Percentiles rank a stretch among this genome's conserved stretches.
phyloP scores from a whole-genome alignment of 2,329 filamentous ascomycete genomes.

The Colletotrichum karsti region DNA sequence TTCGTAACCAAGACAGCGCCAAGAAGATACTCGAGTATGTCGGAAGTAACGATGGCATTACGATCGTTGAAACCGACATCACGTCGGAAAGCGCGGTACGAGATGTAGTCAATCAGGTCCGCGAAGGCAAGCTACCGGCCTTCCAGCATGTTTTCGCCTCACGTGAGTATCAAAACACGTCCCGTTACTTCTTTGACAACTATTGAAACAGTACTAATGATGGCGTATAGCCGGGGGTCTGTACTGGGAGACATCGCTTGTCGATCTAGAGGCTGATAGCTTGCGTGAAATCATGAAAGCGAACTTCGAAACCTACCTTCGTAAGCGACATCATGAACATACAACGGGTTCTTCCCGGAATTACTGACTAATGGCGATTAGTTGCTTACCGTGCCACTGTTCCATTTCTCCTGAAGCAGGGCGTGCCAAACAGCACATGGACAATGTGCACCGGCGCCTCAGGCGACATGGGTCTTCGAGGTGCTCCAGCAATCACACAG shows the following conservation, averaged over 20 bases:
- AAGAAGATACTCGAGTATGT: conserved; percentile 42
- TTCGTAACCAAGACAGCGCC: conserved; percentile 42
- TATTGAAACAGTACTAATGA: not conserved
- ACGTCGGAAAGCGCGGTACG: conserved; percentile 38
- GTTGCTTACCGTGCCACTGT: conserved; percentile 42
- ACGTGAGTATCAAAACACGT: conserved; percentile 31
- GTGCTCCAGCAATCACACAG: conserved; percentile 40
- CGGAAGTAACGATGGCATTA: conserved; percentile 38
- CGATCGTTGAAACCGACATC: conserved; percentile 41
- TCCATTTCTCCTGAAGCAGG: conserved; percentile 38
- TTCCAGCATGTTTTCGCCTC: conserved; percentile 47
- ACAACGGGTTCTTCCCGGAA: too few relatives aligned
- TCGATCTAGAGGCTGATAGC: conserved; percentile 31
- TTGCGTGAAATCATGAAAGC: conserved; percentile 34
- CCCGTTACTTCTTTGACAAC: not conserved
- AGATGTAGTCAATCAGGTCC: conserved; percentile 44
- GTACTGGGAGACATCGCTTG: conserved; percentile 32
- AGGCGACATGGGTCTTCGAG: conserved; percentile 34
- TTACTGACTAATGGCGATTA: conserved; percentile 1
- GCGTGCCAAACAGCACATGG: conserved; percentile 36
- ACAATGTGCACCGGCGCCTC: conserved; percentile 42
- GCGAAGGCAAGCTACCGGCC: conserved; percentile 40
- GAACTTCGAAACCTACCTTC: conserved; percentile 40
- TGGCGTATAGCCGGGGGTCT: conserved; percentile 34
- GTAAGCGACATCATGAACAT: conserved; percentile 29